Percentiles rank a stretch among this genome's conserved stretches.
Conservation (phyloP, 2,329 filamentous ascomycete species). For the Pseudopyrenochaeta lycopersici region DNA sequence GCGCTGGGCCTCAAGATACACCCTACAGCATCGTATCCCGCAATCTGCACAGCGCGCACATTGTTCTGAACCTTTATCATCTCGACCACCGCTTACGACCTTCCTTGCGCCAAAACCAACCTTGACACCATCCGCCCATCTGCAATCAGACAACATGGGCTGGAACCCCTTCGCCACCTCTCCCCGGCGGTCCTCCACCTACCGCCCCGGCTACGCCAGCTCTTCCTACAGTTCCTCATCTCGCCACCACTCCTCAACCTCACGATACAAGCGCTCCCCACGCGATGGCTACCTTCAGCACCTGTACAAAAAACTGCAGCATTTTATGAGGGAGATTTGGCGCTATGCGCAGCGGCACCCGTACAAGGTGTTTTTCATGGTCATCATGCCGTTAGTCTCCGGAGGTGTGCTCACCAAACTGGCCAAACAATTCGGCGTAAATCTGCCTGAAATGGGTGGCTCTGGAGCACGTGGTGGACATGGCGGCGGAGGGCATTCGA, state of each 20-base stretch:
- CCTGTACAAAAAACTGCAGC: slow-evolving; percentile 77
- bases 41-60: slow-evolving; percentile 16
- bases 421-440: slow-evolving; percentile 79
- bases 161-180: slow-evolving; percentile 47
- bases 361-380: slow-evolving; percentile 86
- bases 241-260: slow-evolving; percentile 62
- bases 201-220: slow-evolving; percentile 42
- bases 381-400: slow-evolving; percentile 86
- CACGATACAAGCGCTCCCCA: slow-evolving; percentile 81
- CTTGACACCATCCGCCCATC: slow-evolving; percentile 7
- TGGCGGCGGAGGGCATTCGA: slow-evolving; percentile 3
- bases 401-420: slow-evolving; percentile 83
- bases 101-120: slow-evolving; percentile 19
- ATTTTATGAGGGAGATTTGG: slow-evolving; percentile 82
- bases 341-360: slow-evolving; percentile 84
- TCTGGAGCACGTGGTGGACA: slow-evolving; percentile 31
- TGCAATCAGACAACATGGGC: slow-evolving; percentile 36
- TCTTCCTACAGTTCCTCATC: slow-evolving; percentile 39
- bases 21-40: slow-evolving; percentile 23
- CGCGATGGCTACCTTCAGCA: slow-evolving; percentile 80
- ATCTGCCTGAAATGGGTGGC: slow-evolving; percentile 67
- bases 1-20: slow-evolving; percentile 27
- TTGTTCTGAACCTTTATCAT: not conserved
- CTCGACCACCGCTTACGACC: slow-evolving; percentile 8
- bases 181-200: slow-evolving; percentile 33